A percentile compares a stretch with the other conserved stretches of the same genome.
These are phyloP conservation scores for Rhynchospora tenuis DNA, from an alignment of 176 grass and related monocot genomes.

Conservation along the genomic window DNA sequence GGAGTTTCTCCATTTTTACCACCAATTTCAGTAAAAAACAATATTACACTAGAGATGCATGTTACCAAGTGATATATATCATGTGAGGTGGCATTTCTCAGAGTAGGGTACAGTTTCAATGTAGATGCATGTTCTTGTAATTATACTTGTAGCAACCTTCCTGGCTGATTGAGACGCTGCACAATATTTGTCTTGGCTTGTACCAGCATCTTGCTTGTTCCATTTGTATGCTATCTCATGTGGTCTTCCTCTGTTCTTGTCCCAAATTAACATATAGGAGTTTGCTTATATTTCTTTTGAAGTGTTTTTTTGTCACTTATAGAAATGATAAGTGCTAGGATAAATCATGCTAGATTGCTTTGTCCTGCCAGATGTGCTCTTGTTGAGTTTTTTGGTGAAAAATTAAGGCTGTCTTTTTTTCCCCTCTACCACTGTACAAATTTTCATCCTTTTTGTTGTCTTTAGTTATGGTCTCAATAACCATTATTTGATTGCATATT, in stretches of 20 bases:
- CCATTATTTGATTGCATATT: neutral
- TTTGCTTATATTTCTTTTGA: neutral
- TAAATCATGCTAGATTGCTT: constrained; percentile 3
- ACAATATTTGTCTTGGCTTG: constrained; percentile 24
- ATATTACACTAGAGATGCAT: neutral
- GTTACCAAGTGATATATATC: neutral
- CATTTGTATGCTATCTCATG: neutral
- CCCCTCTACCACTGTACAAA: neutral
- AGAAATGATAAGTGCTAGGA: constrained; percentile 5
- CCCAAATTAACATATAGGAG: neutral
- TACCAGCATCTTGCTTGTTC: neutral
- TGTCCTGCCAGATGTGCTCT: neutral
- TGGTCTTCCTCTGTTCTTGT: neutral
- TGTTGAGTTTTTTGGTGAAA: neutral
- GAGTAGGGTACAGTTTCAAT: constrained; percentile 22
- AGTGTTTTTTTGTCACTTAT: constrained; percentile 8
- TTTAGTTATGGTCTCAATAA: neutral
- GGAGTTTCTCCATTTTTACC: neutral
- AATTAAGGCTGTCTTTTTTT: neutral
- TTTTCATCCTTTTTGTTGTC: neutral
- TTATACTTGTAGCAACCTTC: constrained; percentile 18
- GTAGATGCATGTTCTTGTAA: constrained; percentile 19
- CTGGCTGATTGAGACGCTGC: constrained; percentile 31
- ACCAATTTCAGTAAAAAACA: neutral
- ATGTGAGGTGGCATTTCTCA: constrained; percentile 17